Percentiles rank a stretch among this genome's conserved stretches.
Conservation (phyloP, 441 rosid genomes). For the Croton laevigatus region DNA sequence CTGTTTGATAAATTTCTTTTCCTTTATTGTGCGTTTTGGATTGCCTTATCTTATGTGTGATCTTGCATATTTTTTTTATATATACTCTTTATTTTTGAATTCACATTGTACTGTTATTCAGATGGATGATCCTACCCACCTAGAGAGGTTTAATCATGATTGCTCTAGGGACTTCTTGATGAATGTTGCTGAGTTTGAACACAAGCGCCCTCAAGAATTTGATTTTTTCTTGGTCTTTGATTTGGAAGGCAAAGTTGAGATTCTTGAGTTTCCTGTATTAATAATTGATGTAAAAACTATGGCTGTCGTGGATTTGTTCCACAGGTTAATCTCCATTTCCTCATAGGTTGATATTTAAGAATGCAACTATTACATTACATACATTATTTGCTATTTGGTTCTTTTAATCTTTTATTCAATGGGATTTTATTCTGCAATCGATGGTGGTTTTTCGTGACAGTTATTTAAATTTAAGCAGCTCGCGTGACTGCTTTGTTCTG, state of each 20-base stretch:
- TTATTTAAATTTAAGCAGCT: background rate
- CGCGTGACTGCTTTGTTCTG: background rate
- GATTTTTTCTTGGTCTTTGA: conserved; percentile 80
- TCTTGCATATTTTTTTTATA: background rate
- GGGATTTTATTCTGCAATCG: background rate
- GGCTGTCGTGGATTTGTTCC: conserved; percentile 69
- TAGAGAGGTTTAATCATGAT: conserved; percentile 74
- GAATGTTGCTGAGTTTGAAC: conserved; percentile 37
- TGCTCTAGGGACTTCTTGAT: conserved; percentile 55
- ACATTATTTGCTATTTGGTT: conserved; percentile 1
- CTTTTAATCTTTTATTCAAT: background rate
- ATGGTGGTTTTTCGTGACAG: background rate
- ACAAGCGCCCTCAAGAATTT: conserved; percentile 50
- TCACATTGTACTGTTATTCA: conserved; percentile 25
- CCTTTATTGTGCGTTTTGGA: background rate
- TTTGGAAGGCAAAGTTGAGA: conserved; percentile 92
- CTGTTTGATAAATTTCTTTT: conserved; percentile 23
- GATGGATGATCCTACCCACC: conserved; percentile 72
- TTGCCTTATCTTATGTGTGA: background rate
- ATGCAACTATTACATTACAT: background rate
- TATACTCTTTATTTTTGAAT: background rate
- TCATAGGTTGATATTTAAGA: background rate
- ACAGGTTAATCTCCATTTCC: conserved; percentile 51
- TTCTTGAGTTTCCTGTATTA: conserved; percentile 86
- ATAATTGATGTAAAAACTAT: conserved; percentile 67